Percentiles rank a stretch among this genome's conserved stretches.
phyloP scores from a whole-genome alignment of 2,329 filamentous ascomycete genomes.

The Macrophomina pseudophaseolina region DNA sequence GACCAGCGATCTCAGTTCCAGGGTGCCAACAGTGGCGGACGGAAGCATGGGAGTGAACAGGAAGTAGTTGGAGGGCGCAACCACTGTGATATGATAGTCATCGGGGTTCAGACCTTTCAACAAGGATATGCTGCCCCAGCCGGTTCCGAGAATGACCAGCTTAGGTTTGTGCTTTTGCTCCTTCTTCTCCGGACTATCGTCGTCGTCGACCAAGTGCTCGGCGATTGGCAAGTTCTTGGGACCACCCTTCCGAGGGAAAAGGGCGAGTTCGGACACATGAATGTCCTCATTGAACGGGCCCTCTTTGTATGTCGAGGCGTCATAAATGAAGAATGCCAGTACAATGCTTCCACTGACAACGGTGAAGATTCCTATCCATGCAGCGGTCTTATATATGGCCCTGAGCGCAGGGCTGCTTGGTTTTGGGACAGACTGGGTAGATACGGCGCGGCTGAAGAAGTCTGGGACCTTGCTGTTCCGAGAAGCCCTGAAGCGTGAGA shows the following conservation, averaged over 20 bases:
- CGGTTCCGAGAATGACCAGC: slow-evolving; percentile 88
- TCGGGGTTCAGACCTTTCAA: slow-evolving; percentile 88
- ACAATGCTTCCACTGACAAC: slow-evolving; percentile 72
- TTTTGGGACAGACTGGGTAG: slow-evolving; percentile 39
- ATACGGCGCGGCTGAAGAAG: slow-evolving; percentile 32
- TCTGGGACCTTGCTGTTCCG: not conserved
- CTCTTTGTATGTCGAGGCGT: slow-evolving; percentile 87
- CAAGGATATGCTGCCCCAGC: slow-evolving; percentile 92
- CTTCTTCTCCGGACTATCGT: slow-evolving; percentile 74
- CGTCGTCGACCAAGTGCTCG: slow-evolving; percentile 85
- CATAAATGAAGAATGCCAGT: slow-evolving; percentile 88
- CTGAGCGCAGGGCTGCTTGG: slow-evolving; percentile 47
- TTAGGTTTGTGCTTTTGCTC: slow-evolving; percentile 85
- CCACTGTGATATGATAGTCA: slow-evolving; percentile 93
- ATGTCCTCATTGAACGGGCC: slow-evolving; percentile 71
- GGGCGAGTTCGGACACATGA: slow-evolving; percentile 80
- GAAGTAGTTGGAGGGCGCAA: slow-evolving; percentile 96
- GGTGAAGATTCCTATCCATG: slow-evolving; percentile 76
- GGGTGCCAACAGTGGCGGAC: slow-evolving; percentile 92
- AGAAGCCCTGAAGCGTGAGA: not conserved
- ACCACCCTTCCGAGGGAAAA: slow-evolving; percentile 81
- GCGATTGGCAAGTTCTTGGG: slow-evolving; percentile 95
- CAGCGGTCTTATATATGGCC: slow-evolving; percentile 72
- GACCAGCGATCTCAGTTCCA: slow-evolving; percentile 88
- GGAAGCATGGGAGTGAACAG: slow-evolving; percentile 98